Base-by-base conservation (phyloP, 2,329 filamentous ascomycete genomes). In the Pseudovirgaria hyperparasitica region DNA sequence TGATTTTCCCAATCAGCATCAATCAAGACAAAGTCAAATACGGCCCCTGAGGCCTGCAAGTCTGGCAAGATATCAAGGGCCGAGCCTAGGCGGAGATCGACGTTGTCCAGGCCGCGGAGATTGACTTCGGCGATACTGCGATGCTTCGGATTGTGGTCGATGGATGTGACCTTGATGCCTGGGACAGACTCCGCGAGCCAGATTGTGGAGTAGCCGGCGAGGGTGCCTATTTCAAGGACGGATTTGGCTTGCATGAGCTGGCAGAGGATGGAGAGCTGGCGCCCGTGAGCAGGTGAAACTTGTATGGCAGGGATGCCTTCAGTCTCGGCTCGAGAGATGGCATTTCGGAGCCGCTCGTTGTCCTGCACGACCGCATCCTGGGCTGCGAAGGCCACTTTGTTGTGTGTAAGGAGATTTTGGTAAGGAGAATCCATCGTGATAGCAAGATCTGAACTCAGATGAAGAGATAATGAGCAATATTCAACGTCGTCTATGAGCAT, bases 151-250 rank as follows among this genome's bases (percentile, higher is more conserved):
- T 62, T 36, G 27, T 61, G 52, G 37, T 70, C 65, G 31, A 69
- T 52, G 25, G 52, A 63, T 0, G 63, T 68, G 9, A 69, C 53
- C 17, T 54, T 40, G 6, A 48, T 31, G n/a, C 38, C 37, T 1
- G 46, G 43, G 22, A 42, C 43, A 9, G 39, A 40, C 10, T 40
- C 36, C 4, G 62, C 62, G 27, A 69, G 50, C 47, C 58, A 66
- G 26, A 67, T 62, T 9, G 58, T 50, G 1, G 54, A 56, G 40
- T 65, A 68, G 9, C 57, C 64, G 5, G 63, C 64, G 9, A 70
- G 44, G 0, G 62, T 67, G 9, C 65, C 66, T 25, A 70, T 49
- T 34, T 70, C 65, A 14, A 70, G 56, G 5, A 35, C 33, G 10
- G 31, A 25, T 23, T 31, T 32, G 15, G 28, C 32, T 10, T 30